Evolutionary conservation across 1,139 yeast species (phyloP), one percentile per base, ranked within the genome.

Genomic region (Magnusiomyces fungicola): DNA sequence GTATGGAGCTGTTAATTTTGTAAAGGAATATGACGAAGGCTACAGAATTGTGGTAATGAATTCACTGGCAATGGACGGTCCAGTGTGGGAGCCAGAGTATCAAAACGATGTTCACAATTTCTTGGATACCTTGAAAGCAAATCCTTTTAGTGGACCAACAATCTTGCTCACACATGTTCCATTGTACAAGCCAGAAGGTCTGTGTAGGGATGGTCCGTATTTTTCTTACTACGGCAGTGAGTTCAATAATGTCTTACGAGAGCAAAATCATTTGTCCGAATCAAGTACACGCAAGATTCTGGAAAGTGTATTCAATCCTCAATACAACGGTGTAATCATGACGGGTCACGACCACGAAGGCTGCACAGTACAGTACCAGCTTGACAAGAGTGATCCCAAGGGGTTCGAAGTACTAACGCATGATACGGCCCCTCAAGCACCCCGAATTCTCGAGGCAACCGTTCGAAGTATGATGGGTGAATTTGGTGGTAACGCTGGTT

Each of bases 311-410:
- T 90, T 90, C 64, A 79, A 80, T 44, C 46, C 52, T 18, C 60
- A 53, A 6, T 75, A 78, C 53, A 70, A 72, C 9, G 97, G 97
- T 12, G 73, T 90, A 4, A 80, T 92, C 3, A 70, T 92, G 45
- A 87, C 96, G 0, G 98, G 99, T 0, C 98, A 92, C 67, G 99
- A 92, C 62, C 98, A 92, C 62, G 90, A 83, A 59, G 99, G 99
- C 1, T 94, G 98, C 64, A 83, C 81, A 16, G 9, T 21, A 3
- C 21, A 40, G 21, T 40, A 40, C 21, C 7, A 16, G 23, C n/a
- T n/a, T 23, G n/a, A 40, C 22, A 40, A 40, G 18, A 19, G 12
- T 19, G 51, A 66, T 2, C 86, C 90, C 0, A 72, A 81, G 2
- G 75, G 73, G 52, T 63, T 66, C 16, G 59, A 62, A 7, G 52